Base-by-base conservation (phyloP, 2,329 filamentous ascomycete species). In the Xylaria sp. region DNA sequence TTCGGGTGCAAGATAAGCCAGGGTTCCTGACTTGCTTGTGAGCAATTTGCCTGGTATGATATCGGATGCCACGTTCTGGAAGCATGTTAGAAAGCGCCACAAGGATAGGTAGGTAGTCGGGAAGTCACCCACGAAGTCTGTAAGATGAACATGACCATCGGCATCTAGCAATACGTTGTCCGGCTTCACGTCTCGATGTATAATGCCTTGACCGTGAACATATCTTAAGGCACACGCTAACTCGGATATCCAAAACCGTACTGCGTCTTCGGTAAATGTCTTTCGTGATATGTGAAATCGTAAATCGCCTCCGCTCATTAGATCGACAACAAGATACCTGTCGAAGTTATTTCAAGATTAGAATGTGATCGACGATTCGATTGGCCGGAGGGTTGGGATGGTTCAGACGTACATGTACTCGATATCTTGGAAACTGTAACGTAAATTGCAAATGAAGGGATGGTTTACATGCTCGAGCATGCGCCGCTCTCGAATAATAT, bases 401-500 rank as follows among this genome's bases (percentile, higher is more conserved):
- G 6, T 46, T 46, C 15, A 37, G 68, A 81, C 92, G 78, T 86
- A 97, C 94, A 99, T 92, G 83, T 99, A 99, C 82, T 99, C 96
- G 76, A 98, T 94, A 82, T 99, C 96, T 83, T 99, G 96, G 80
- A 99, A 99, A 83, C 94, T 98, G 84, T 98, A 99, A 77, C 96
- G 92, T 85, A 99, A 85, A 82, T 99, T 99, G 85, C 95, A 98
- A 75, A 99, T 92, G 81, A 98, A 99, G 32, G 95, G 94, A 78
- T 99, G 96, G 80, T 97, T 98, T 76, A 99, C 88, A 81, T 98
- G 94, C 83, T 99, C 94, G 78, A 99, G 89, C 96, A 99, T 99
- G 79, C 95, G 91, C 73, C 96, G 90, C 85, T 99, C 96, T 76
- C 96, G 91, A 78, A 99, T 96, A 75, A 99, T 99, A 81, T 99